Base-by-base conservation (phyloP, 176 grass and related monocot genomes). In the Saccharum officinarum region DNA sequence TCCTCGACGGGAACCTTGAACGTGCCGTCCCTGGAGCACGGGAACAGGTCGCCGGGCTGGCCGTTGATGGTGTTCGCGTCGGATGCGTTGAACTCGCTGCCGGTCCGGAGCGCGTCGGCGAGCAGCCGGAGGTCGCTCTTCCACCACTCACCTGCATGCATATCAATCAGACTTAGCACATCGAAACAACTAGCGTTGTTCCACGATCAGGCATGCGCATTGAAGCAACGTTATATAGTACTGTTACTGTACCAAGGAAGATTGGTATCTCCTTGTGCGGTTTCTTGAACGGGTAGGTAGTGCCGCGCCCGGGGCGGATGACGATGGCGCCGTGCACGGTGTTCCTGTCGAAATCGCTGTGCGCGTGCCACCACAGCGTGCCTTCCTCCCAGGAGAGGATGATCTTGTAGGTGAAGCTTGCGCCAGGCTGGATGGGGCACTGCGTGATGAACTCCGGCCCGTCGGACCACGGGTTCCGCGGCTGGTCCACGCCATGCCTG, bases 351-450 rank as follows among this genome's bases (percentile, higher is more conserved):
- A 82, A 92, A 38, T 83, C 89, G 71, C 75, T 90, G 82, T 92
- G 92, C 9, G 92, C 90, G 71, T 92, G 92, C 90, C 94, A 97
- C 74, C 87, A 84, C 1, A 97, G 80, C 0, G 94, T 97, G 80
- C 95, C 95, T 17, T 90, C 87, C 23, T 97, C 89, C 40, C 66
- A 74, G 26, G 78, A 78, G 31, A 97, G 26, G 37, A 87, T 60
- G 44, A 97, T 30, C 26, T 39, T 69, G 78, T 97, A 92, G 7
- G 84, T 75, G 83, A 88, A 77, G 77, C 10, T 88, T 34, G 25
- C 66, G 14, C 88, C 65, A 2, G 88, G 88, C 33, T 55, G 83
- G 34, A 93, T 93, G 16, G 84, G 87, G 26, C 91, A 93, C 50
- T 93, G 91, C 3, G 91, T 93, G 25, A 93, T 90, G 84, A 75